A percentile compares a stretch with the other conserved stretches of the same genome.
Evolutionary conservation across 2,329 filamentous ascomycete species (phyloP).

Genomic region (Trichoderma breve): DNA sequence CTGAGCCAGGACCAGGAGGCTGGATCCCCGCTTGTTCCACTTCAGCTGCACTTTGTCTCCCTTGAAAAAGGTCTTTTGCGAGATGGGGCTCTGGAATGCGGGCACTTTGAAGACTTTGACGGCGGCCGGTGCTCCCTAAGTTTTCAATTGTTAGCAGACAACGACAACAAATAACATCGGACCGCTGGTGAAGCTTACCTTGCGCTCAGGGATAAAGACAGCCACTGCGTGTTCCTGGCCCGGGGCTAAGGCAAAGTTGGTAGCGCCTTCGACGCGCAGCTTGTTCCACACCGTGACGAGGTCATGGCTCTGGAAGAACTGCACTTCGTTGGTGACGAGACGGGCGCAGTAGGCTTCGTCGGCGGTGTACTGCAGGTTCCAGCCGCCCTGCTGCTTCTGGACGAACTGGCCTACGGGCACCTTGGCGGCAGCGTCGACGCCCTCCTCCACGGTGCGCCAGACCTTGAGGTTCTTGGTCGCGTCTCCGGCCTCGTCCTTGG

Average conservation of each 20-base stretch:
- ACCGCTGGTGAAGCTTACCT: slow-evolving; percentile 55
- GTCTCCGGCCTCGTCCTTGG: slow-evolving; percentile 90
- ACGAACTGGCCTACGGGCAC: slow-evolving; percentile 84
- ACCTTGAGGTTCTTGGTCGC: slow-evolving; percentile 96
- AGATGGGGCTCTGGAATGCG: slow-evolving; percentile 76
- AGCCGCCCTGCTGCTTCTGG: slow-evolving; percentile 91
- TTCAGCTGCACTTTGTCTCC: slow-evolving; percentile 98
- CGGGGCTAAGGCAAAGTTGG: slow-evolving; percentile 85
- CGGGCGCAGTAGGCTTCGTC: slow-evolving; percentile 94
- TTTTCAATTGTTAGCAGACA: neutral
- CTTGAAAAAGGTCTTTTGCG: slow-evolving; percentile 99
- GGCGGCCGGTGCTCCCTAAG: slow-evolving; percentile 82
- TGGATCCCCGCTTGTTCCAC: slow-evolving; percentile 93
- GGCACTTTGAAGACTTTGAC: slow-evolving; percentile 95
- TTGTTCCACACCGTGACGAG: slow-evolving; percentile 91
- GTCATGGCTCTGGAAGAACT: slow-evolving; percentile 90
- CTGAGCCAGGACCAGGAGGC: slow-evolving; percentile 89
- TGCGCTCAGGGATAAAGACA: slow-evolving; percentile 92
- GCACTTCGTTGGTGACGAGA: slow-evolving; percentile 92
- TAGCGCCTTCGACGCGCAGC: slow-evolving; percentile 84
- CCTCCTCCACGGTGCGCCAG: slow-evolving; percentile 79
- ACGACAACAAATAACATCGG: neutral
- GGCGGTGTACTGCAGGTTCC: slow-evolving; percentile 94
- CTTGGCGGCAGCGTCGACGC: slow-evolving; percentile 60
- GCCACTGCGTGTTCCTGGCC: slow-evolving; percentile 89